A percentile compares a stretch with the other conserved stretches of the same genome.
Conservation (phyloP, 176 grass and related monocot genomes). For the Thinopyrum elongatum region DNA sequence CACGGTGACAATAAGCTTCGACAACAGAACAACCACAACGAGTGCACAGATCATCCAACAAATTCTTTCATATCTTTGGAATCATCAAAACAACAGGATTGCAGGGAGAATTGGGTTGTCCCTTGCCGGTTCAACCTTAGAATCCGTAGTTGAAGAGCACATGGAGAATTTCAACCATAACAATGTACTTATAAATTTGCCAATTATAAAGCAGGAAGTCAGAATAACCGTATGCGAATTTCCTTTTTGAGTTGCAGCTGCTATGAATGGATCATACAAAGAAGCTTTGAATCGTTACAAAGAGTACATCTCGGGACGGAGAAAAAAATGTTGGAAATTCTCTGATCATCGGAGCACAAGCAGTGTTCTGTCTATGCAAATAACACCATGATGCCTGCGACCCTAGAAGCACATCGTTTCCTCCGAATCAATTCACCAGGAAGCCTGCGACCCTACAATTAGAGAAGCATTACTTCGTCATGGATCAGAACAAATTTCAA, state of each 20-base stretch:
- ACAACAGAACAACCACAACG: too few species aligned
- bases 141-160: background rate
- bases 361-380: slow-evolving; percentile 31
- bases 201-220: background rate
- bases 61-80: too few species aligned
- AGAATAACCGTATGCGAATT: background rate
- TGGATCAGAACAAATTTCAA: background rate
- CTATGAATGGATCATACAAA: background rate
- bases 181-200: background rate
- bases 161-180: background rate
- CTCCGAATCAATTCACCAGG: background rate
- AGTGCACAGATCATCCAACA: too few species aligned
- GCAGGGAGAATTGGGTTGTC: background rate
- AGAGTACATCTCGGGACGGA: background rate
- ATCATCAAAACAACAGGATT: background rate
- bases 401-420: slow-evolving; percentile 3
- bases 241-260: background rate
- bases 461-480: background rate
- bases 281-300: background rate
- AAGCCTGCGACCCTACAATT: background rate
- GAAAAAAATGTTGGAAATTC: background rate
- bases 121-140: background rate
- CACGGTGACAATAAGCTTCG: too few species aligned
- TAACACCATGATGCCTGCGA: background rate
- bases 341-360: slow-evolving; percentile 41